Conservation (phyloP, 2,329 filamentous ascomycete genomes). For the Raffaelea arxii region DNA sequence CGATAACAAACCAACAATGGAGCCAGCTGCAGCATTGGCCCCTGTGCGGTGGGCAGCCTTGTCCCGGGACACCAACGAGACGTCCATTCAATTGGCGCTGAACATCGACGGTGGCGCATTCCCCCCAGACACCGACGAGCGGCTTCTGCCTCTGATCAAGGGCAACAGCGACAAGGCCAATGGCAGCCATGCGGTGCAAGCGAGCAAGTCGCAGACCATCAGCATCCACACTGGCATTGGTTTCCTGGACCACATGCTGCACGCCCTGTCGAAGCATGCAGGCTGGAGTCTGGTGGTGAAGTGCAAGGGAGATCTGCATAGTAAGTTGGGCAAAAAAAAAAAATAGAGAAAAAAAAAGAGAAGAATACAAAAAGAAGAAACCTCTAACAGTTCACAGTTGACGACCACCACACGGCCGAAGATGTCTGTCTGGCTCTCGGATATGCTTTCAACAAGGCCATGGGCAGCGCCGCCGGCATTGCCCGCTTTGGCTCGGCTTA, state of each 20-base stretch:
- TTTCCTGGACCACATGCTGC: conserved; percentile 97
- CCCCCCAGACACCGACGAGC: conserved; percentile 52
- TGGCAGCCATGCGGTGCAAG: conserved; percentile 69
- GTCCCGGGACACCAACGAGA: conserved; percentile 92
- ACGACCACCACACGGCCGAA: conserved; percentile 97
- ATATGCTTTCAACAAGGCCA: conserved; percentile 68
- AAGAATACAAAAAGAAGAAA: background rate
- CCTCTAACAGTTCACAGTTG: conserved; percentile 50
- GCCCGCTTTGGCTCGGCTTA: conserved; percentile 89
- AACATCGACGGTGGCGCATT: conserved; percentile 86
- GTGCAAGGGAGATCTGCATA: conserved; percentile 85
- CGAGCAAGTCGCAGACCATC: conserved; percentile 76
- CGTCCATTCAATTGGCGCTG: conserved; percentile 85
- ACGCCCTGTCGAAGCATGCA: conserved; percentile 89
- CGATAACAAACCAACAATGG: no score
- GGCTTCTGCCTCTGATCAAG: conserved; percentile 35
- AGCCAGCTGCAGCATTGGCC: no score
- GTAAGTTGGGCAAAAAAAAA: conserved; percentile 38
- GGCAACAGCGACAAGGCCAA: conserved; percentile 32
- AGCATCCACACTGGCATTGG: conserved; percentile 88
- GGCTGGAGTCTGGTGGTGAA: conserved; percentile 83
- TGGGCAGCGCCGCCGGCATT: conserved; percentile 70
- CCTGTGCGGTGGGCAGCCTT: conserved; percentile 61
- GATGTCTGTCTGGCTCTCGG: conserved; percentile 91
- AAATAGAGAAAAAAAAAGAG: background rate